phyloP scores from a whole-genome alignment of 1,284 basidiomycete species.

The Puccinia triticina region DNA sequence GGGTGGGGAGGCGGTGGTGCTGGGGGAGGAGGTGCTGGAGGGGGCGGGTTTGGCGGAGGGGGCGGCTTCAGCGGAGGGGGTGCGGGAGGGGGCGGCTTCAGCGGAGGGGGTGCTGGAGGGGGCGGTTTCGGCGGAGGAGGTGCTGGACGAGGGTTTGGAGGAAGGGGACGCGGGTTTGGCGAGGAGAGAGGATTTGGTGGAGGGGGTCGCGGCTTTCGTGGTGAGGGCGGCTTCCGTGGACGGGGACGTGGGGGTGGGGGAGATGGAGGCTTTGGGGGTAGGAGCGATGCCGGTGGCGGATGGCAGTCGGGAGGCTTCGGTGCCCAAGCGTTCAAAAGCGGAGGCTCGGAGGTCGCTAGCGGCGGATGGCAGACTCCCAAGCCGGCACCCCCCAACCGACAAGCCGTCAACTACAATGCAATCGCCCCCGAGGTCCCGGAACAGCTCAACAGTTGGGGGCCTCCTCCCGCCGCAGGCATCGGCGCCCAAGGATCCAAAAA shows the following conservation, averaged over 20 bases:
- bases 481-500: no score
- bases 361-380: conserved; percentile 7
- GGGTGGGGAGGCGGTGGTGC: not conserved
- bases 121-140: not conserved
- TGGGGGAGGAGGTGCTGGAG: not conserved
- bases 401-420: not conserved
- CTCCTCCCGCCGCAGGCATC: not conserved
- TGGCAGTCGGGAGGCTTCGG: not conserved
- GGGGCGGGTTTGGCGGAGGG: not conserved
- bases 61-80: not conserved
- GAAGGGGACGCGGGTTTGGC: not conserved
- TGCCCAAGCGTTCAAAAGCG: not conserved
- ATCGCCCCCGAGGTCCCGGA: conserved; percentile 1
- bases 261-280: not conserved
- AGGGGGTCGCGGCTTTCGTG: not conserved
- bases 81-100: not conserved
- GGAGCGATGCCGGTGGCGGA: not conserved
- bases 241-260: not conserved
- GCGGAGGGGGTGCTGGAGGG: not conserved
- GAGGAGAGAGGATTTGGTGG: not conserved
- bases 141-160: not conserved
- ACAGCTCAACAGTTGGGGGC: not conserved
- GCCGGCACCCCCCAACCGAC: not conserved
- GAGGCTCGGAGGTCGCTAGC: no score
- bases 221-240: not conserved